Conservation (phyloP, 495 filamentous ascomycete genomes). For the Tuber calosporum region DNA sequence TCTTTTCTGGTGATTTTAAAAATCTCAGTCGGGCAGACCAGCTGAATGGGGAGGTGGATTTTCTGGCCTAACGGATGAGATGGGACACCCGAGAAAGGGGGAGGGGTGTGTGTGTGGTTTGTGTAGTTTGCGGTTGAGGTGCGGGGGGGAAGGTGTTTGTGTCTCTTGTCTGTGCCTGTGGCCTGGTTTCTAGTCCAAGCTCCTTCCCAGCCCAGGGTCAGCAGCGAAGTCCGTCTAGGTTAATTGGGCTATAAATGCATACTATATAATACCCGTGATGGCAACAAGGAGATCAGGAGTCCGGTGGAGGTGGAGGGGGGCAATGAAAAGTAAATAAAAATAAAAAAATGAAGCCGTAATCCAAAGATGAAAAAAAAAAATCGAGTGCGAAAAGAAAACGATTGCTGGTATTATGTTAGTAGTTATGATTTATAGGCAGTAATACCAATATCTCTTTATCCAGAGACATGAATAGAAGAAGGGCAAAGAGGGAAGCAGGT, state of each 20-base stretch:
- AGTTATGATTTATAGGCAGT: background rate
- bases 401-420: background rate
- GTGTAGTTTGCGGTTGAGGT: background rate
- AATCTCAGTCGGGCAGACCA: background rate
- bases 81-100: background rate
- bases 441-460: background rate
- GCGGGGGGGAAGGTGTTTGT: constrained; percentile 3
- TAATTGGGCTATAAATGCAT: background rate
- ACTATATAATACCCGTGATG: background rate
- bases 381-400: background rate
- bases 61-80: background rate
- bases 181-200: background rate
- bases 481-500: background rate
- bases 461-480: background rate
- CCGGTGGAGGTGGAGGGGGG: background rate
- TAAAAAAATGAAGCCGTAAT: background rate
- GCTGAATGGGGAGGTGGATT: background rate
- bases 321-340: background rate
- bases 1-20: background rate
- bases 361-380: background rate
- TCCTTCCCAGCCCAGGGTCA: background rate
- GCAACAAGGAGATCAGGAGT: background rate
- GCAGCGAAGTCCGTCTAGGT: background rate
- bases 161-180: background rate
- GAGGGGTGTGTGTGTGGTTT: background rate